Base-by-base conservation (phyloP, 805 yeast species). In the Tanozyma kutaoensis region DNA sequence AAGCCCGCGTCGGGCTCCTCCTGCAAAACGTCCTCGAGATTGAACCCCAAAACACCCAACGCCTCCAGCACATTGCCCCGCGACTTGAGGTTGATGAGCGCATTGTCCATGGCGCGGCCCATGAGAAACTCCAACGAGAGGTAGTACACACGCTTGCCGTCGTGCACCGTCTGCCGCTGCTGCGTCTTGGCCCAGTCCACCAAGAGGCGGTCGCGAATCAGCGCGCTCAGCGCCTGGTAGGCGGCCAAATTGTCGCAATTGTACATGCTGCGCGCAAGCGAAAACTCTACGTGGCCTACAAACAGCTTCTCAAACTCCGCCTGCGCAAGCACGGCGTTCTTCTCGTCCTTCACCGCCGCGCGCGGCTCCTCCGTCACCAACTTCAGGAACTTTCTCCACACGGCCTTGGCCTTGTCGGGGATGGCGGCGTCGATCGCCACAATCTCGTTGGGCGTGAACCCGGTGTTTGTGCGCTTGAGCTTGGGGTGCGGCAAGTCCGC, bases 51-150 rank as follows among this genome's bases (percentile, higher is more conserved):
- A 29, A 81, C 84, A 28, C 62, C 63, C 41, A 59, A 47, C 10
- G 60, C 46, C 19, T 33, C 31, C 11, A 48, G 40, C 24, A 84
- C 70, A 28, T 69, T 53, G 21, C 64, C 72, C 50, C 84, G 76
- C 28, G 72, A 63, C 20, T 75, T 69, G 42, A 78, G 65, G 51
- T 86, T 85, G 52, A 85, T 78, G 57, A 86, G 58, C 18, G 96
- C 95, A 49, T 86, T 86, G 53, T 86, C 96, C 65, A 85, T 64
- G 25, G 95, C 95, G 44, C 95, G 70, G 24, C 96, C 96, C 94
- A 85, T 82, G 36, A 85, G 59, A 48, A 82, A 85, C 55, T 85
- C 96, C 39, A 85, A 62, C 3, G 93, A 80, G 34, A 85, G 52
- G 48, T 85, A 85, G 54, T 85, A 85, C 23, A 85, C 76, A 36